Evolutionary conservation across 768 basidiomycete genomes (phyloP).

Genomic region (Russula sp.): DNA sequence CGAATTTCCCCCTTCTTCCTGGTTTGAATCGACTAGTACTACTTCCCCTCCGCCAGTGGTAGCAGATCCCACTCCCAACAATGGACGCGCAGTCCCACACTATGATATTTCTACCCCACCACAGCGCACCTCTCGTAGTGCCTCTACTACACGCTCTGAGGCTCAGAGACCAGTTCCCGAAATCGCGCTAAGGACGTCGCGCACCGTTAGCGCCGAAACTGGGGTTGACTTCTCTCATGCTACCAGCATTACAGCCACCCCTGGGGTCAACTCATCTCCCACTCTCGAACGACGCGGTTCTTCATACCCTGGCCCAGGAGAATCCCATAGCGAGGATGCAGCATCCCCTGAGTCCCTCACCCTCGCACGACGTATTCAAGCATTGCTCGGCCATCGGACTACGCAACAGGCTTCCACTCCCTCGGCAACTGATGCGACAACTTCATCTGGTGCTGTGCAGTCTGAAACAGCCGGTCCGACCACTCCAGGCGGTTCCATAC

Average conservation of each 20-base stretch:
- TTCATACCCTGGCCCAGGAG: neutral
- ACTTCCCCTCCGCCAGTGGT: neutral
- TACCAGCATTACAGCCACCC: neutral
- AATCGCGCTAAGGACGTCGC: neutral
- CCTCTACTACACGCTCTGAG: neutral
- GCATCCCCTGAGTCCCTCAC: constrained; percentile 34
- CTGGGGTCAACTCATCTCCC: neutral
- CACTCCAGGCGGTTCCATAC: constrained; percentile 22
- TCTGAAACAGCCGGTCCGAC: constrained; percentile 12
- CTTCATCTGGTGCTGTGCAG: constrained; percentile 13
- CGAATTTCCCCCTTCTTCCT: constrained; percentile 21
- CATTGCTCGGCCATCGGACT: constrained; percentile 39
- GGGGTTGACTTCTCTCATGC: neutral
- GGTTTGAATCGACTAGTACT: constrained; percentile 6
- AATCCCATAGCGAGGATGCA: neutral
- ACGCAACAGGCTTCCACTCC: constrained; percentile 20
- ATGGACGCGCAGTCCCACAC: neutral
- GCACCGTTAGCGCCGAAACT: neutral
- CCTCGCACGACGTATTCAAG: constrained; percentile 46
- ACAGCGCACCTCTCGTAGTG: neutral
- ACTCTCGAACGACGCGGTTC: neutral
- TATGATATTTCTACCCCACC: neutral
- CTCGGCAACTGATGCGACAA: constrained; percentile 18
- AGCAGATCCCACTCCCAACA: neutral
- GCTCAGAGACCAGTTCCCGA: neutral